phyloP scores from a whole-genome alignment of 2,329 filamentous ascomycete genomes.

The Ambrosiella cleistominuta region DNA sequence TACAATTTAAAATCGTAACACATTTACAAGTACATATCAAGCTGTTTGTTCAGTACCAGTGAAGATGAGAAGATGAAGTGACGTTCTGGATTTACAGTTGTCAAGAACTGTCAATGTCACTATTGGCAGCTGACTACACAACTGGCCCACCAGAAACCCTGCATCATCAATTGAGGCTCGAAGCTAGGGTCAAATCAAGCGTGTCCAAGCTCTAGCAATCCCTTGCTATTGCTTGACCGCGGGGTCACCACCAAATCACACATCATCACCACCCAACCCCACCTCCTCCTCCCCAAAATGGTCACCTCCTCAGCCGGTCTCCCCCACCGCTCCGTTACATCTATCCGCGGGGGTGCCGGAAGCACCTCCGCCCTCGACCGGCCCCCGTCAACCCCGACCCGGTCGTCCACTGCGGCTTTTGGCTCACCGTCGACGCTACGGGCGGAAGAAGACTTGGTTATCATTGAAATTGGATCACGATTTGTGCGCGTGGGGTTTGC shows the following conservation, averaged over 20 bases:
- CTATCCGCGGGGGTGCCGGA: constrained; percentile 21
- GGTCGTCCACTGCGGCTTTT: constrained; percentile 36
- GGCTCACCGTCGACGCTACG: constrained; percentile 43
- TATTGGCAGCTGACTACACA: too few relatives aligned
- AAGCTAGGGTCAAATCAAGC: background rate
- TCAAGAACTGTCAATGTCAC: too few relatives aligned
- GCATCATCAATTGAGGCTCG: background rate
- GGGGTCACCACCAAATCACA: background rate
- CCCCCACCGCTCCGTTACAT: constrained; percentile 11
- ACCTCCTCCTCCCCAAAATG: background rate
- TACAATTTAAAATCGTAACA: background rate
- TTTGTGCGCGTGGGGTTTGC: constrained; percentile 71
- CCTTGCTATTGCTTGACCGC: background rate
- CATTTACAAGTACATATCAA: too few relatives aligned
- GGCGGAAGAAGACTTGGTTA: constrained; percentile 66
- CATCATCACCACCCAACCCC: background rate
- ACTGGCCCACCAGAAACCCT: too few relatives aligned
- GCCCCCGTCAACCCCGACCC: constrained; percentile 34
- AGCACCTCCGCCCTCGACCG: constrained; percentile 26
- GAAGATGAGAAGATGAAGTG: too few relatives aligned
- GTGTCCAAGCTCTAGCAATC: background rate
- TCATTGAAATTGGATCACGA: constrained; percentile 69
- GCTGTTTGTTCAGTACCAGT: too few relatives aligned
- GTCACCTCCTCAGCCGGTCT: background rate
- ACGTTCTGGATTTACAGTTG: too few relatives aligned